Evolutionary conservation across 2,329 filamentous ascomycete genomes (phyloP), one percentile per base, ranked within the genome.

Genomic region (Macrophomina tecta): DNA sequence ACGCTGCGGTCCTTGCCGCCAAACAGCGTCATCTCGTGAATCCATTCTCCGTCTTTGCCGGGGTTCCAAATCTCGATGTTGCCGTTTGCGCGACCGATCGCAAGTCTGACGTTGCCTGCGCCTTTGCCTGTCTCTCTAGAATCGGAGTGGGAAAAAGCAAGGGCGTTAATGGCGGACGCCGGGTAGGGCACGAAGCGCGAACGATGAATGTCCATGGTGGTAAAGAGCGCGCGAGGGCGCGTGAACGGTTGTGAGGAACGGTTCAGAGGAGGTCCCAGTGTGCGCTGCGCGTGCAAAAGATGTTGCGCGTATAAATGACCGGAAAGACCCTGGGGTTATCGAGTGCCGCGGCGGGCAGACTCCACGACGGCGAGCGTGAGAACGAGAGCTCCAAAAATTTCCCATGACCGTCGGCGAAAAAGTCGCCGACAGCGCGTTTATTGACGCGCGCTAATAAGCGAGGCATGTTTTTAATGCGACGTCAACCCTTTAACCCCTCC

Each of bases 41-140:
- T 87, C 95, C 95, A 99, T 69, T 85, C 83, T 16, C 92, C 92
- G 28, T 65, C 52, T 70, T 87, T 87, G 64, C 89, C 82, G 3
- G 94, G 93, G 78, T 97, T 97, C 95, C 95, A 99, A 70, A 99
- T 93, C 81, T 99, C 95, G 72, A 99, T 95, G 75, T 97, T 92
- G 72, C 95, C 95, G 77, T 98, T 97, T 67, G 92, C 91, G 71
- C 95, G 90, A 68, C 95, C 95, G 73, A 99, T 87, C 1, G 95
- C 95, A 65, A 98, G 87, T 72, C 93, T 89, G 78, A 82, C 28
- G 30, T 66, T 62, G 14, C 65, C 48, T 5, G 48, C 46, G 49
- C 65, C 65, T 53, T 66, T 66, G 38, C 42, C n/a, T 36, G 58
- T 53, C n/a, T 66, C 65, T 18, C 28, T 62, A 78, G 84, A 70